Conservation (phyloP, 257 asterid genomes). For the Solanum tacnaense region DNA sequence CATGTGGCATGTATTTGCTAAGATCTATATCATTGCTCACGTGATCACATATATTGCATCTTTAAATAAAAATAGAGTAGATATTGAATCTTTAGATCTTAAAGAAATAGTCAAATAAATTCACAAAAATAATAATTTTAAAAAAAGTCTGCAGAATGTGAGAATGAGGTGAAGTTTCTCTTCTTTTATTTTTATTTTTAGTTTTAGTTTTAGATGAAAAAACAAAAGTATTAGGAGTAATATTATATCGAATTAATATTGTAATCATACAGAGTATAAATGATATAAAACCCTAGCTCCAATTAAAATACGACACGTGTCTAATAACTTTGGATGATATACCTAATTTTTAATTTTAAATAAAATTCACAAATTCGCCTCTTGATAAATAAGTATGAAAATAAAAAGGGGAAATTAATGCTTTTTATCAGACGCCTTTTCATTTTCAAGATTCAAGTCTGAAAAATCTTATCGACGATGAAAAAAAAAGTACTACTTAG, state of each 20-base stretch:
- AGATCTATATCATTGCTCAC: slow-evolving; percentile 17
- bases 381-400: not conserved
- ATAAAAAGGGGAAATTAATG: no score
- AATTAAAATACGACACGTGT: not conserved
- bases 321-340: not conserved
- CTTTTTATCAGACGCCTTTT: not conserved
- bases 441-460: not conserved
- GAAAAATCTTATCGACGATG: not conserved
- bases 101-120: not conserved
- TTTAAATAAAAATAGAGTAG: not conserved
- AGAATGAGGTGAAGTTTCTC: not conserved
- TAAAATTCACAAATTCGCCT: not conserved
- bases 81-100: not conserved
- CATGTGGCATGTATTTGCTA: slow-evolving; percentile 18
- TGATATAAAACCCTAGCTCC: not conserved
- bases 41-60: slow-evolving; percentile 10
- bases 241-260: not conserved
- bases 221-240: not conserved
- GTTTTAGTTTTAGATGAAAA: not conserved
- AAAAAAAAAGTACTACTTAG: not conserved
- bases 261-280: not conserved
- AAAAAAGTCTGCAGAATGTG: not conserved
- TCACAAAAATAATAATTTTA: not conserved
- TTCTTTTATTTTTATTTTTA: not conserved
- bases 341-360: not conserved